A percentile compares a stretch with the other conserved stretches of the same genome.
Evolutionary conservation across 1,284 basidiomycete species (phyloP).

Genomic region (Boletellus deceptivus): DNA sequence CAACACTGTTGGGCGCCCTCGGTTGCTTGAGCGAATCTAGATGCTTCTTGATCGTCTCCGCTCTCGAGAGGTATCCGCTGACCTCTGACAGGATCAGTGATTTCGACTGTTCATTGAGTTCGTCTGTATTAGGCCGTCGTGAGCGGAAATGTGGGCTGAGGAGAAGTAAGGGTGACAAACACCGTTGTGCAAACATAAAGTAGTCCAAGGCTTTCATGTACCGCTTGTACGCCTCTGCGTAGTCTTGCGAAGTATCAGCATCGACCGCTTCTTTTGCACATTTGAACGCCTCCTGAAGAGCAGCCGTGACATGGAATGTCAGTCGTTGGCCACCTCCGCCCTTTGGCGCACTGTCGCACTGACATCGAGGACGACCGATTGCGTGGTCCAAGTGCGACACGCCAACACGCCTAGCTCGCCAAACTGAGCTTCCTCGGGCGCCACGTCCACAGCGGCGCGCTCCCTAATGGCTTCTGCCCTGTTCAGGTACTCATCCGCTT

Average conservation of each 20-base stretch:
- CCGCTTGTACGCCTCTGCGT: constrained; percentile 90
- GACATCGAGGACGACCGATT: constrained; percentile 22
- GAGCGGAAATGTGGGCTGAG: not conserved
- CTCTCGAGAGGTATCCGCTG: constrained; percentile 87
- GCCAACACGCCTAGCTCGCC: not conserved
- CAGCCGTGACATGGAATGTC: not conserved
- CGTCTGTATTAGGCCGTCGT: constrained; percentile 12
- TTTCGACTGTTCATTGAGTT: constrained; percentile 61
- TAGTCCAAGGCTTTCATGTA: constrained; percentile 95
- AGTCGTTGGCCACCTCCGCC: not conserved
- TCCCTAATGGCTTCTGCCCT: constrained; percentile 91
- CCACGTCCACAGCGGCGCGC: constrained; percentile 44
- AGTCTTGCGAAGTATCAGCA: constrained; percentile 90
- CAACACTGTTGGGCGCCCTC: constrained; percentile 13
- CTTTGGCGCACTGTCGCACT: constrained; percentile 1
- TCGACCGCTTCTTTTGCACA: constrained; percentile 93
- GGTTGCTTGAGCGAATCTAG: constrained; percentile 33
- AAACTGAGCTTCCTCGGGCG: not conserved
- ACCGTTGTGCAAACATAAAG: constrained; percentile 84
- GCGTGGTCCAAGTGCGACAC: constrained; percentile 4
- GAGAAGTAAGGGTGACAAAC: constrained; percentile 42
- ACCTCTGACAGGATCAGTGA: constrained; percentile 86
- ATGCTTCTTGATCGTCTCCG: constrained; percentile 89
- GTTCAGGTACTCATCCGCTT: constrained; percentile 89
- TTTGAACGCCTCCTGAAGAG: constrained; percentile 81